Evolutionary conservation across 2,329 filamentous ascomycete genomes (phyloP).

Genomic region (Trichoderma cornu-damae): DNA sequence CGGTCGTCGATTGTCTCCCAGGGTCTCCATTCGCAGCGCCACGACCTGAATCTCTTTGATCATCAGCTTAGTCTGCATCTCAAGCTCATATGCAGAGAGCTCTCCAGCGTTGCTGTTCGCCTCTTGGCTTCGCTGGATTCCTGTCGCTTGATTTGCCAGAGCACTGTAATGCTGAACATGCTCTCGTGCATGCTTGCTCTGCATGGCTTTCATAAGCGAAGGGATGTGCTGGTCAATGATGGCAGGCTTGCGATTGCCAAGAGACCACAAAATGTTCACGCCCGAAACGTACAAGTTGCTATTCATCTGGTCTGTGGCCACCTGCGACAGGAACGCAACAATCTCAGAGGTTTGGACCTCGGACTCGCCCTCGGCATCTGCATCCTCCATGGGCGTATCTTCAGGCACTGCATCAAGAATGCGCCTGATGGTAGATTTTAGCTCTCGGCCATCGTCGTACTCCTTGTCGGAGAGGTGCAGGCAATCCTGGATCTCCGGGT

Average conservation of each 20-base stretch:
- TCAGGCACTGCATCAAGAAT: constrained; percentile 87
- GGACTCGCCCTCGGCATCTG: constrained; percentile 77
- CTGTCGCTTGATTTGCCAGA: constrained; percentile 47
- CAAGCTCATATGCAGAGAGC: constrained; percentile 70
- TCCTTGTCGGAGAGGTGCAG: constrained; percentile 69
- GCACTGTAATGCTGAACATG: constrained; percentile 74
- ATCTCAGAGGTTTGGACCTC: constrained; percentile 84
- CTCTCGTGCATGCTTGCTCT: constrained; percentile 85
- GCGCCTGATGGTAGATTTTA: constrained; percentile 71
- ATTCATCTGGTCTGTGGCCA: constrained; percentile 82
- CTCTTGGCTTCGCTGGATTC: constrained; percentile 45
- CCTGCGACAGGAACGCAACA: constrained; percentile 73
- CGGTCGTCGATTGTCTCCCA: constrained; percentile 84
- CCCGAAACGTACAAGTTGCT: constrained; percentile 77
- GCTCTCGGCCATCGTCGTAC: constrained; percentile 61
- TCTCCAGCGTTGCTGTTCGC: constrained; percentile 50
- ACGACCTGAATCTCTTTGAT: constrained; percentile 94
- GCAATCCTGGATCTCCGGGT: constrained; percentile 89
- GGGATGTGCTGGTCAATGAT: constrained; percentile 86
- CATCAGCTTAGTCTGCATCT: constrained; percentile 85
- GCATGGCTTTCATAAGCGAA: constrained; percentile 87
- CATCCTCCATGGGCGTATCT: constrained; percentile 63
- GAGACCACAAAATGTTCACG: constrained; percentile 88
- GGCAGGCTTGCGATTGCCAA: constrained; percentile 77
- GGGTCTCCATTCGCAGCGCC: constrained; percentile 82